Percentiles rank a stretch among this genome's conserved stretches.
phyloP scores from a whole-genome alignment of 805 yeast species.

The Blastobotrys robertii region DNA sequence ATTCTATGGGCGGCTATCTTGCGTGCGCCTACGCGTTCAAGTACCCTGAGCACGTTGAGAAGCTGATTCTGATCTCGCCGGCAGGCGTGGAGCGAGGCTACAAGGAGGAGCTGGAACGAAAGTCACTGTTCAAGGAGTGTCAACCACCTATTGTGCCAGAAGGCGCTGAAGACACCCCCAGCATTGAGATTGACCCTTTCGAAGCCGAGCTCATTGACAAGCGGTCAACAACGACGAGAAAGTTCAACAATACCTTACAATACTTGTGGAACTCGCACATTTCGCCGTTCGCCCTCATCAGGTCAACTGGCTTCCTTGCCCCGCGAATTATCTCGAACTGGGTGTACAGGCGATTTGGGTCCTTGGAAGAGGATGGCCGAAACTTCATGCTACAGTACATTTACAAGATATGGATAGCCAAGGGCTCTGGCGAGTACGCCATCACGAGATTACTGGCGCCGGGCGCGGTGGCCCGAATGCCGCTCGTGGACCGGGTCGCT shows the following conservation, averaged over 20 bases:
- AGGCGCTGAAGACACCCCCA: slow-evolving; percentile 1
- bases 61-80: slow-evolving; percentile 75
- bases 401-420: slow-evolving; percentile 70
- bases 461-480: slow-evolving; percentile 81
- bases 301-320: slow-evolving; percentile 69
- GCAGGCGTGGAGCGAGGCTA: slow-evolving; percentile 44
- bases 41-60: slow-evolving; percentile 51
- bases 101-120: slow-evolving; percentile 8
- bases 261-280: slow-evolving; percentile 77
- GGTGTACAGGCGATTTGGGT: slow-evolving; percentile 71
- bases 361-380: slow-evolving; percentile 36
- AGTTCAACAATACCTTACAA: slow-evolving; percentile 62
- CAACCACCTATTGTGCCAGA: background rate
- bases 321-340: slow-evolving; percentile 82
- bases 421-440: slow-evolving; percentile 89
- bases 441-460: slow-evolving; percentile 73
- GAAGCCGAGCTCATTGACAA: slow-evolving; percentile 6
- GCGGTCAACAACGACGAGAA: slow-evolving; percentile 5
- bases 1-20: slow-evolving; percentile 88
- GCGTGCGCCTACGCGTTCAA: slow-evolving; percentile 57
- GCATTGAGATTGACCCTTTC: background rate
- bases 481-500: slow-evolving; percentile 45
- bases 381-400: slow-evolving; percentile 62
- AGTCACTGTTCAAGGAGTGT: slow-evolving; percentile 4
- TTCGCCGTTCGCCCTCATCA: slow-evolving; percentile 72